Evolutionary conservation across 2,329 filamentous ascomycete species (phyloP).

Genomic region (Teratosphaeria zuluensis): DNA sequence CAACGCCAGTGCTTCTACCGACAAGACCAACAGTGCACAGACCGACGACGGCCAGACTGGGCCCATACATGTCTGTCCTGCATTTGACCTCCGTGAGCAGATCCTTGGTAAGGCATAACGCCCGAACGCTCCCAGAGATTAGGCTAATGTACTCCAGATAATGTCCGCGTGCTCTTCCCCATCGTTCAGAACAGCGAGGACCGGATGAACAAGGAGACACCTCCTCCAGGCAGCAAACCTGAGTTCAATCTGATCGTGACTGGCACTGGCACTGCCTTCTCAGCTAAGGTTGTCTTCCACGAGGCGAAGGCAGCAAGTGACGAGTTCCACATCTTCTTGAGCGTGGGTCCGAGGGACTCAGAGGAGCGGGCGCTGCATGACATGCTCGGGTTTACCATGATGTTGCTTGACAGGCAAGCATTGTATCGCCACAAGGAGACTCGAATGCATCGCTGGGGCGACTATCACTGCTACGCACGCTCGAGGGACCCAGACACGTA

Average conservation of each 20-base stretch:
- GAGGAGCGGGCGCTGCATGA: neutral
- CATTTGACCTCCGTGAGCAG: slow-evolving; percentile 1
- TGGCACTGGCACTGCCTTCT: neutral
- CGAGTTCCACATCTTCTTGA: neutral
- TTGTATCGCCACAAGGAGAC: neutral
- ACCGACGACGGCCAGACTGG: neutral
- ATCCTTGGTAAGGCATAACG: slow-evolving; percentile 33
- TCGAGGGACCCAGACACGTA: neutral
- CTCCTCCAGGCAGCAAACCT: neutral
- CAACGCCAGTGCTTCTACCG: too few species aligned
- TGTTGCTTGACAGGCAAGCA: neutral
- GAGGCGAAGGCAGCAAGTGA: neutral
- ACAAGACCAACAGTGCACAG: neutral
- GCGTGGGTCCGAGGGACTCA: neutral
- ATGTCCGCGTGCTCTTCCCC: neutral
- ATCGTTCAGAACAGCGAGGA: neutral
- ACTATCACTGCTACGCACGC: neutral
- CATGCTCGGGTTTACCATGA: neutral
- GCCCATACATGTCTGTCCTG: neutral
- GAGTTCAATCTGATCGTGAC: neutral
- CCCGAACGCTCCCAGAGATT: neutral
- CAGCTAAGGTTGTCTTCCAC: neutral
- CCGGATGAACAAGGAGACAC: neutral
- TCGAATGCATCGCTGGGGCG: neutral
- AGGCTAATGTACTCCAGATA: neutral